These are phyloP conservation scores for Wickerhamiella occidentalis DNA, from an alignment of 805 yeast genomes.

Conservation along the genomic window DNA sequence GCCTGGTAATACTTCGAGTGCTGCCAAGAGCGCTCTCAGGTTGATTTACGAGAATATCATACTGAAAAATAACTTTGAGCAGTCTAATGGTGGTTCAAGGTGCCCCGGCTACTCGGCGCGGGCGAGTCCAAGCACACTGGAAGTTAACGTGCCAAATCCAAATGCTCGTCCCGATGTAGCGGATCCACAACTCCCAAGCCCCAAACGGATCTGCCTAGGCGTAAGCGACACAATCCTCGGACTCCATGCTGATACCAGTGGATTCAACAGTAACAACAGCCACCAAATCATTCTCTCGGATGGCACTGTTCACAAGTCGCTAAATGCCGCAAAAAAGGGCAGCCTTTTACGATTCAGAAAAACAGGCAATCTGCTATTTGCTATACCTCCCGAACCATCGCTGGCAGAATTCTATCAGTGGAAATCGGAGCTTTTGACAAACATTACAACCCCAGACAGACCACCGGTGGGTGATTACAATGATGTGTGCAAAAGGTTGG, in stretches of 20 bases:
- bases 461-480: not conserved
- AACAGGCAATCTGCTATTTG: not conserved
- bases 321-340: not conserved
- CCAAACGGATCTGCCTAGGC: not conserved
- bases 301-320: not conserved
- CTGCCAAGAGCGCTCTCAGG: no score
- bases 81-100: no score
- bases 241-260: not conserved
- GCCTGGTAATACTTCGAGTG: not conserved
- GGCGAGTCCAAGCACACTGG: no score
- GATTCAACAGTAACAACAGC: not conserved
- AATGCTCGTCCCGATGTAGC: no score
- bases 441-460: not conserved
- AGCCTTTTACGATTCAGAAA: not conserved
- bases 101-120: no score
- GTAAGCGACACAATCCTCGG: not conserved
- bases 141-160: no score
- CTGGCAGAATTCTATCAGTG: not conserved
- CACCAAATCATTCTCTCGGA: not conserved
- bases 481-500: not conserved
- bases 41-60: no score
- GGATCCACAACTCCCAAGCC: no score
- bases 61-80: no score
- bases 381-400: not conserved
- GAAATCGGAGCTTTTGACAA: not conserved